These are phyloP conservation scores for Lachnellula subtilissima DNA, from an alignment of 2,329 filamentous ascomycete species.

Conservation along the genomic window DNA sequence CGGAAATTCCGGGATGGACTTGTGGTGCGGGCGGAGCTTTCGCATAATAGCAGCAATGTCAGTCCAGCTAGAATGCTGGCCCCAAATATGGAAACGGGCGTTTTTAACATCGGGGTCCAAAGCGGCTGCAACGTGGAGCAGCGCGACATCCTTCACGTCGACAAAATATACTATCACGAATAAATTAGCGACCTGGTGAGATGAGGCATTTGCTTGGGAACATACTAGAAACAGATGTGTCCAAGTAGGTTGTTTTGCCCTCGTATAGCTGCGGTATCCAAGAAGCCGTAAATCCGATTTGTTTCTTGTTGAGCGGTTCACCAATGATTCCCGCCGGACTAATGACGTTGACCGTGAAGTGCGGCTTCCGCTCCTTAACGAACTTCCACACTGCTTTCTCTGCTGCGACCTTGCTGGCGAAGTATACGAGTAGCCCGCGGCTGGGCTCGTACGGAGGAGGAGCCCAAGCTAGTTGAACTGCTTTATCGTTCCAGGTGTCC, in stretches of 20 bases:
- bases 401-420: slow-evolving; percentile 36
- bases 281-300: background rate
- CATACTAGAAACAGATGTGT: background rate
- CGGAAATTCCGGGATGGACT: slow-evolving; percentile 19
- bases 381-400: slow-evolving; percentile 39
- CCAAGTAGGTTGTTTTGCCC: background rate
- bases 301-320: background rate
- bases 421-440: slow-evolving; percentile 29
- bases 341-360: slow-evolving; percentile 27
- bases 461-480: slow-evolving; percentile 33
- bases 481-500: slow-evolving; percentile 35
- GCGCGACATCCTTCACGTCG: slow-evolving; percentile 27
- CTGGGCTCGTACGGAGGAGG: slow-evolving; percentile 31
- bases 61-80: slow-evolving; percentile 21
- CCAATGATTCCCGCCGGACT: slow-evolving; percentile 17
- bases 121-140: slow-evolving; percentile 26
- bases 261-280: background rate
- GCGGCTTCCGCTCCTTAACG: slow-evolving; percentile 29
- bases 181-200: background rate
- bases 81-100: slow-evolving; percentile 24
- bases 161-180: background rate
- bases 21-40: slow-evolving; percentile 15
- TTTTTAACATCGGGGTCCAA: slow-evolving; percentile 24
- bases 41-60: slow-evolving; percentile 23
- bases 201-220: background rate